A percentile compares a stretch with the other conserved stretches of the same genome.
Conservation (phyloP, 2,329 filamentous ascomycete genomes). For the Endocalyx cinctus region DNA sequence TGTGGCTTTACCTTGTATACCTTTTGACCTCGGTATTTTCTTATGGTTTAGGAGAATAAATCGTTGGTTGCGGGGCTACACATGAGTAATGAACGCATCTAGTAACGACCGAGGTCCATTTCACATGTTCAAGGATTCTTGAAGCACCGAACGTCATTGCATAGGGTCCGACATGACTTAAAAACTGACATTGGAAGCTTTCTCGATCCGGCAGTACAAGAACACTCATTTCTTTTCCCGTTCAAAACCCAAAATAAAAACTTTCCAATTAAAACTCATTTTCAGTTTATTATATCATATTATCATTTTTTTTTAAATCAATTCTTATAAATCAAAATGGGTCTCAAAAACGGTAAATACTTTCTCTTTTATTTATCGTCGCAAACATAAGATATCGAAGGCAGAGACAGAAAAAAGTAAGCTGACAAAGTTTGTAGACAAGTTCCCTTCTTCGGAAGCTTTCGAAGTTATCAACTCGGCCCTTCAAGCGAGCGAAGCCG, state of each 20-base stretch:
- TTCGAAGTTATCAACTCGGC: constrained; percentile 82
- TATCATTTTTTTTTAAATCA: no score
- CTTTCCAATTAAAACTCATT: no score
- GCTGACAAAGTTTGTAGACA: constrained; percentile 44
- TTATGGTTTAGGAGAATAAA: no score
- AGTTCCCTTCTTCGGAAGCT: constrained; percentile 83
- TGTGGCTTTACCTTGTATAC: no score
- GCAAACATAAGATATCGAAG: neutral
- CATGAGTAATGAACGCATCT: constrained; percentile 17
- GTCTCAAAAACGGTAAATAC: constrained; percentile 69
- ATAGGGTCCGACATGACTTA: no score
- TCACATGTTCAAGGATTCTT: constrained; percentile 30
- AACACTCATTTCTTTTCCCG: no score
- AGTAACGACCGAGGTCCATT: constrained; percentile 26
- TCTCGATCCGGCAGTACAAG: constrained; percentile 16
- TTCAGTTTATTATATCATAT: no score
- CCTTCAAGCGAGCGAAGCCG: constrained; percentile 63
- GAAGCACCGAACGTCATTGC: no score
- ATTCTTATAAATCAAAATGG: constrained; percentile 47
- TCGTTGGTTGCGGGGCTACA: no score
- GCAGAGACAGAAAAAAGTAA: no score
- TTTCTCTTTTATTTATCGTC: neutral
- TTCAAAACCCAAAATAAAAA: no score
- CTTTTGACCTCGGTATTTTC: no score
- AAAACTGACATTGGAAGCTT: constrained; percentile 12